phyloP scores from a whole-genome alignment of 2,329 filamentous ascomycete species.

The Stachybotrys chlorohalonatus region DNA sequence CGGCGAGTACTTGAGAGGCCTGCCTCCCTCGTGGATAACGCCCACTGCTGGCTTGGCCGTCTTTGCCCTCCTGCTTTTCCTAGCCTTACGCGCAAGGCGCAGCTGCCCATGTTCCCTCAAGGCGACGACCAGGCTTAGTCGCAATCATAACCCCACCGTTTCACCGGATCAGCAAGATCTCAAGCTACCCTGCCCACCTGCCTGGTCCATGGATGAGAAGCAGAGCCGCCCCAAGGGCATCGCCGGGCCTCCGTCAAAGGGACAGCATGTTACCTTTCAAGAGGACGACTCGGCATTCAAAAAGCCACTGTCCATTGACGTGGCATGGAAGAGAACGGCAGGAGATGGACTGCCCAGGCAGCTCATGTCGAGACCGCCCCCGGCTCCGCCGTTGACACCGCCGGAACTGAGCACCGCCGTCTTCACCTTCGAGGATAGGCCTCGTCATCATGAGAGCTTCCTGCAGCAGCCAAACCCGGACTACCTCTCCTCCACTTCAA shows the following conservation, averaged over 20 bases:
- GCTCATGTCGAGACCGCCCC: conserved; percentile 29
- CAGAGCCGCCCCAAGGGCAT: conserved; percentile 2
- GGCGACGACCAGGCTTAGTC: conserved; percentile 12
- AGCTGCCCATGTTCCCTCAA: conserved; percentile 14
- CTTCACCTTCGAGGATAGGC: conserved; percentile 32
- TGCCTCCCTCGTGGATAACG: conserved; percentile 17
- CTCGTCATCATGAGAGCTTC: conserved; percentile 22
- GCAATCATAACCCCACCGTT: conserved; percentile 3
- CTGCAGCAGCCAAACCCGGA: conserved; percentile 43
- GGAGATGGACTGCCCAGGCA: conserved; percentile 17
- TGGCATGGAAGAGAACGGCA: conserved; percentile 12
- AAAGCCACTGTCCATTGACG: conserved; percentile 13
- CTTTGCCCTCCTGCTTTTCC: conserved; percentile 25
- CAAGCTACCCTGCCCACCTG: neutral
- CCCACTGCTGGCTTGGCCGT: conserved; percentile 19
- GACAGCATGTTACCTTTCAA: conserved; percentile 2
- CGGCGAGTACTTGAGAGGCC: conserved; percentile 19
- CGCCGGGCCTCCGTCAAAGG: neutral
- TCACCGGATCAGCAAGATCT: neutral
- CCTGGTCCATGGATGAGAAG: conserved; percentile 18
- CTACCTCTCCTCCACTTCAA: conserved; percentile 30
- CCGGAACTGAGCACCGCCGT: conserved; percentile 31
- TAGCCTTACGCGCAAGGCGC: conserved; percentile 17
- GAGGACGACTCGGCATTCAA: conserved; percentile 6
- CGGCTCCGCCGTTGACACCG: conserved; percentile 40